Percentiles rank a stretch among this genome's conserved stretches.
phyloP scores from a whole-genome alignment of 1,284 basidiomycete genomes.

The Cerrena zonata region DNA sequence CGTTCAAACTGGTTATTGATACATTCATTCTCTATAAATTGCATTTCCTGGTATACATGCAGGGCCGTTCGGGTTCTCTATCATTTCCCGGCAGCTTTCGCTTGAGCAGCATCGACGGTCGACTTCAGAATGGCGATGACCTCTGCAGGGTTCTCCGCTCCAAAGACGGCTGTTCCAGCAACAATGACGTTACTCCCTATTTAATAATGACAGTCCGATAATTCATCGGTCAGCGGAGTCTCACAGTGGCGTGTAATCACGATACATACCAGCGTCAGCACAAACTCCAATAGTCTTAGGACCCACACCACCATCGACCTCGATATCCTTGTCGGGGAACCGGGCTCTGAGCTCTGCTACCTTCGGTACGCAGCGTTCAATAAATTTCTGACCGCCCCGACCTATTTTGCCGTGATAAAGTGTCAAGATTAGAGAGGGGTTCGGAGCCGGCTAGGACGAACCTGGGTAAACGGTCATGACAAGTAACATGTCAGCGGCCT shows the following conservation, averaged over 20 bases:
- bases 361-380: constrained; percentile 88
- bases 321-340: constrained; percentile 88
- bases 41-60: too few species aligned
- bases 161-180: constrained; percentile 94
- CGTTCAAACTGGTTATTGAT: too few species aligned
- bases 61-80: too few species aligned
- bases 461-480: constrained; percentile 97
- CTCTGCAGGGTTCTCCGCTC: constrained; percentile 68
- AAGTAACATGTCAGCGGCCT: constrained; percentile 84
- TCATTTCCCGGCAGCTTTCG: constrained; percentile 35
- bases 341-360: constrained; percentile 86
- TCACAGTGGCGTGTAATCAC: not conserved
- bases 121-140: constrained; percentile 74
- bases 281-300: constrained; percentile 86
- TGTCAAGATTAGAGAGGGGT: not conserved
- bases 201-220: constrained; percentile 4
- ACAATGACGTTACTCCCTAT: constrained; percentile 97
- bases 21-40: too few species aligned
- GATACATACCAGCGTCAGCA: constrained; percentile 77
- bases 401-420: constrained; percentile 37
- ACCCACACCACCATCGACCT: constrained; percentile 96
- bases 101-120: constrained; percentile 66
- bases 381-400: constrained; percentile 93
- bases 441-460: constrained; percentile 21
- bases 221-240: not conserved